Evolutionary conservation across 2,329 filamentous ascomycete genomes (phyloP).

Genomic region (Pyrenochaeta sp.): DNA sequence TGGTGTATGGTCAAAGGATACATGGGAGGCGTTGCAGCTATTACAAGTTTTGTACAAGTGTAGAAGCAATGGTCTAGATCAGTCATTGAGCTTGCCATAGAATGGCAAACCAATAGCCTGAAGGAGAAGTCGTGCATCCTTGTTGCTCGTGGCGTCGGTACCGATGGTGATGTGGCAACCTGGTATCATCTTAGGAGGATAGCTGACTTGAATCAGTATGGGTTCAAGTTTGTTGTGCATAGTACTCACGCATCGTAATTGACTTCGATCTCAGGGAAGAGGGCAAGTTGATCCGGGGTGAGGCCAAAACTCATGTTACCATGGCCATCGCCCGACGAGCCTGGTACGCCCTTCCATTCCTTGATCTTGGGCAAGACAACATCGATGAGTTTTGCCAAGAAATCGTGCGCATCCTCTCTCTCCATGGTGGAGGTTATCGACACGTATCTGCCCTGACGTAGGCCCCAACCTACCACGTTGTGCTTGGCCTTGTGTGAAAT

Average conservation of each 20-base stretch:
- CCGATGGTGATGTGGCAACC: conserved; percentile 85
- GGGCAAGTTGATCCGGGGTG: conserved; percentile 74
- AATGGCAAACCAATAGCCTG: conserved; percentile 80
- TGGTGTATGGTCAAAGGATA: conserved; percentile 5
- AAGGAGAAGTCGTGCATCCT: conserved; percentile 81
- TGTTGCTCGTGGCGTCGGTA: conserved; percentile 84
- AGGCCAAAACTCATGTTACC: conserved; percentile 90
- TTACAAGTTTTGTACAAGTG: conserved; percentile 36
- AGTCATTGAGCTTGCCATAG: conserved; percentile 71
- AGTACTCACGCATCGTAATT: conserved; percentile 85
- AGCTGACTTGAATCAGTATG: conserved; percentile 53
- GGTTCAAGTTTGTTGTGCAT: neutral
- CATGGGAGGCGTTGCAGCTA: conserved; percentile 18
- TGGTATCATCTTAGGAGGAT: conserved; percentile 78
- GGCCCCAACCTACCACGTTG: conserved; percentile 77
- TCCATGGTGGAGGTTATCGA: conserved; percentile 80
- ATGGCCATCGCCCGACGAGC: conserved; percentile 81
- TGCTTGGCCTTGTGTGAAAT: conserved; percentile 73
- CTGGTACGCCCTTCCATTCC: conserved; percentile 86
- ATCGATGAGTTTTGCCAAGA: conserved; percentile 88
- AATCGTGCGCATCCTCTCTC: conserved; percentile 86
- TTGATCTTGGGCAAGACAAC: conserved; percentile 94
- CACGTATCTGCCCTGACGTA: conserved; percentile 74
- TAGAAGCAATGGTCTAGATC: conserved; percentile 5
- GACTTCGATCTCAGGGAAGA: conserved; percentile 93